Percentiles rank a stretch among this genome's conserved stretches.
Evolutionary conservation across 2,329 filamentous ascomycete species (phyloP).

Genomic region (Teratosphaeria viscida): DNA sequence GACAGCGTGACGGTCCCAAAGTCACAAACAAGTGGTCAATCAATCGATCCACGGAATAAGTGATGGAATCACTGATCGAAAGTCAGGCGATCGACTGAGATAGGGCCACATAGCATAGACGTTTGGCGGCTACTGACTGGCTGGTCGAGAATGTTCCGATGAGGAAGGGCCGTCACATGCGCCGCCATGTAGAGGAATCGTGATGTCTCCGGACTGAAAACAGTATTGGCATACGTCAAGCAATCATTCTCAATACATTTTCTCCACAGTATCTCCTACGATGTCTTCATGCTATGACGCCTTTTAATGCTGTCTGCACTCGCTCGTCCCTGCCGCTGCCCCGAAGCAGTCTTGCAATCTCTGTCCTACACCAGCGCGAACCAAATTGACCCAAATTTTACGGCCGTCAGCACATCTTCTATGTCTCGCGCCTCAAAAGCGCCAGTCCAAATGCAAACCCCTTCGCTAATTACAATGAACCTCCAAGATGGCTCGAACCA

Average conservation of each 20-base stretch:
- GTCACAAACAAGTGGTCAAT: too few species aligned
- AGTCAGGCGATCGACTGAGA: too few species aligned
- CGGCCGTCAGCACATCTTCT: not conserved
- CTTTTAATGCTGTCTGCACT: not conserved
- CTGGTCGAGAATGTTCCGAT: too few species aligned
- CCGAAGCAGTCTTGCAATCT: not conserved
- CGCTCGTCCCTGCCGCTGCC: not conserved
- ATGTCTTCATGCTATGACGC: not conserved
- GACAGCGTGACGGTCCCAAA: too few species aligned
- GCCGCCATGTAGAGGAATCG: too few species aligned
- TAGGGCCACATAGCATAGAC: too few species aligned
- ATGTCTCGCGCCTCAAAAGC: not conserved
- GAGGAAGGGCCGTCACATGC: too few species aligned
- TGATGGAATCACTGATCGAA: too few species aligned
- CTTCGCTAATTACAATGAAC: not conserved
- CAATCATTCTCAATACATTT: not conserved
- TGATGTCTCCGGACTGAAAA: not conserved
- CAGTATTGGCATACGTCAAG: not conserved
- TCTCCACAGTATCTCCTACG: not conserved
- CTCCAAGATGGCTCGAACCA: not conserved
- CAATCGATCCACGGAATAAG: too few species aligned
- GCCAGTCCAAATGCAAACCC: not conserved
- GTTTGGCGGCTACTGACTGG: too few species aligned
- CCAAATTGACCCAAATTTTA: not conserved
- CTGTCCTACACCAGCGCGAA: not conserved